Conservation (phyloP, 345 rosid genomes). For the Arabidopsis thaliana region DNA sequence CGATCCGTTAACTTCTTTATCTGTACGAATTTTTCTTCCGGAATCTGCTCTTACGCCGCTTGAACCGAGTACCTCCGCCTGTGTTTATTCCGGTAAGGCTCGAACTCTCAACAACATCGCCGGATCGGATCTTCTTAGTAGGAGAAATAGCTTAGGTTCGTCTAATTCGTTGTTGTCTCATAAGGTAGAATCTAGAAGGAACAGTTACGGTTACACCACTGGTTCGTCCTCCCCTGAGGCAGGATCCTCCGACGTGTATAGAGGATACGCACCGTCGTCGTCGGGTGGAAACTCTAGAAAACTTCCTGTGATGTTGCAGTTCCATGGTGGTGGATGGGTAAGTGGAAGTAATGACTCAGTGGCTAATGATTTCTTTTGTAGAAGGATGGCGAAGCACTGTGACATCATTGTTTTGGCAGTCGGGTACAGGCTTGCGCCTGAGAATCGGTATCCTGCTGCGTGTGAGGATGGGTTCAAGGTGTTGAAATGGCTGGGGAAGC, state of each 20-base stretch:
- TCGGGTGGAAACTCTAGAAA: constrained; percentile 49
- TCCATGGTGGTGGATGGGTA: constrained; percentile 97
- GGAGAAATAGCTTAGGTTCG: constrained; percentile 65
- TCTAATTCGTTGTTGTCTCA: constrained; percentile 32
- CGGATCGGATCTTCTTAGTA: constrained; percentile 46
- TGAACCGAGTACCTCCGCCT: constrained; percentile 48
- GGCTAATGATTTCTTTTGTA: constrained; percentile 82
- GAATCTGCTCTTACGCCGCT: constrained; percentile 77
- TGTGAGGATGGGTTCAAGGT: constrained; percentile 84
- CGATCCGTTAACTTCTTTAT: constrained; percentile 80
- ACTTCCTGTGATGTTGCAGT: constrained; percentile 84
- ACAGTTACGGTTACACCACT: constrained; percentile 54
- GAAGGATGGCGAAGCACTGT: constrained; percentile 76
- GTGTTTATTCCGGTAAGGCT: constrained; percentile 40
- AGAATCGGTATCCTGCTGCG: constrained; percentile 86
- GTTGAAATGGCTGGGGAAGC: constrained; percentile 90
- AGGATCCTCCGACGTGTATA: constrained; percentile 64
- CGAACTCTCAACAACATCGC: constrained; percentile 34
- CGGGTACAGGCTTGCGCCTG: constrained; percentile 86
- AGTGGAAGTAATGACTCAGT: constrained; percentile 92
- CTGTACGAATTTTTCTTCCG: constrained; percentile 89
- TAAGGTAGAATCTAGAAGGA: constrained; percentile 51
- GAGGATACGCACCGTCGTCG: constrained; percentile 70
- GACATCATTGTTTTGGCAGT: constrained; percentile 92
- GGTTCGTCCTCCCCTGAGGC: constrained; percentile 48